phyloP scores from a whole-genome alignment of 2,329 filamentous ascomycete species.

The Fusarium siculi region DNA sequence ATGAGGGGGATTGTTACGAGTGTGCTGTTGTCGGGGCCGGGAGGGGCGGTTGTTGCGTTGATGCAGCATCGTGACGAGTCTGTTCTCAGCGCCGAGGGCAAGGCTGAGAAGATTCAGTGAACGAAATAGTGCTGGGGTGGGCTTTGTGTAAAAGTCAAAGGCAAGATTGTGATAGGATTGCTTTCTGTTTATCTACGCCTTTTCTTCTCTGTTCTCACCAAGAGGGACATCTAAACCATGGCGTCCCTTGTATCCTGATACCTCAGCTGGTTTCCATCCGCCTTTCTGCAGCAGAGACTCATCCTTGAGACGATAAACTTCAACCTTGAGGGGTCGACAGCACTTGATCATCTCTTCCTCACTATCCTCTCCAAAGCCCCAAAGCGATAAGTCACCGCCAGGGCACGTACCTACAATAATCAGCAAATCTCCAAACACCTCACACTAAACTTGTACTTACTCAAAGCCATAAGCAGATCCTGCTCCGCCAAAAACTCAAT shows the following conservation, averaged over 20 bases:
- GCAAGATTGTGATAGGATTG: background rate
- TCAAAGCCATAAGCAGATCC: slow-evolving; percentile 72
- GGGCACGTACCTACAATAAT: slow-evolving; percentile 71
- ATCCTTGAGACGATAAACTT: slow-evolving; percentile 74
- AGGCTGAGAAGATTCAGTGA: slow-evolving; percentile 39
- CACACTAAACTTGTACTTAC: slow-evolving; percentile 46
- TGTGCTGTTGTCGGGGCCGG: slow-evolving; percentile 37
- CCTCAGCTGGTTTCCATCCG: slow-evolving; percentile 71
- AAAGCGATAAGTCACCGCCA: slow-evolving; percentile 82
- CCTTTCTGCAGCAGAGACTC: slow-evolving; percentile 57
- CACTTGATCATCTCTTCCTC: slow-evolving; percentile 75
- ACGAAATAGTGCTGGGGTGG: fast-evolving
- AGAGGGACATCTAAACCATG: slow-evolving; percentile 41
- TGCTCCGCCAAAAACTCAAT: slow-evolving; percentile 86
- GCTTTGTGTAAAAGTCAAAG: background rate
- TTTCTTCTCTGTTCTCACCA: slow-evolving; percentile 29
- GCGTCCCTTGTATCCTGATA: slow-evolving; percentile 64
- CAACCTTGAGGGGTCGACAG: slow-evolving; percentile 78
- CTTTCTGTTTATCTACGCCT: background rate
- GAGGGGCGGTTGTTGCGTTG: slow-evolving; percentile 39
- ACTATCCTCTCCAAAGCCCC: slow-evolving; percentile 79
- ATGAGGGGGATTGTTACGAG: slow-evolving; percentile 31
- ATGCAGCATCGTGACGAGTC: slow-evolving; percentile 43
- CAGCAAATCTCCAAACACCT: background rate
- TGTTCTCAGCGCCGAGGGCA: slow-evolving; percentile 37